Base-by-base conservation (phyloP, 345 rosid species). In the Gossypium sturtianum region DNA sequence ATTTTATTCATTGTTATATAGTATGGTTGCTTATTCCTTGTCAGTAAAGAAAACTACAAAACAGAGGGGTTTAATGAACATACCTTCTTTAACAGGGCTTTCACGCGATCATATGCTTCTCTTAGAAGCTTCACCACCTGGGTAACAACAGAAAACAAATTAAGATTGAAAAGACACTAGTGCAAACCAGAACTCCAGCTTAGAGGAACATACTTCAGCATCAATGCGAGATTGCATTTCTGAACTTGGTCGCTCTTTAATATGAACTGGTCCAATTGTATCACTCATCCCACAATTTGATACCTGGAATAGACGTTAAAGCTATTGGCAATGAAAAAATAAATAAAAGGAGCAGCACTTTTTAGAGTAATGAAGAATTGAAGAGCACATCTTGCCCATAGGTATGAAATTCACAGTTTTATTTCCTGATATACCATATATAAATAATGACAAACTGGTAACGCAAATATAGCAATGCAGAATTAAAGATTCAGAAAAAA, bases 171-270 rank as follows among this genome's bases (percentile, higher is more conserved):
- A 51, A 57, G 12, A 22, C 5, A 48, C 23, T 8, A 22, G 29
- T 45, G 52, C 56, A 0, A 67, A 13, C 49, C 12, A 47, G 7
- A 47, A 67, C 38, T 13, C 12, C 20, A 48, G 41, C 12, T 67
- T 47, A n/a, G 41, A 23, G 71, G 76, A 38, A 70, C 84, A 60
- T 87, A 93, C 99, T 80, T 95, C 99, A 47, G 97, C 98, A 80
- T 95, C 99, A 2, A 93, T 84, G 3, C 97, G 97, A 74, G 99
- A 95, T 62, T 93, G 98, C 98, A 95, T 87, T 64, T 95, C 99
- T 82, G 96, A 86, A 78, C 99, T 93, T 60, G 98, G 90, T 60
- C 91, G 89, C 77, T 95, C 98, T 85, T 90, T 95, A 80, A 93
- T 82, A 86, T 95, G 96, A 77, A 95, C 86, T 9, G 98, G 99